Percentiles rank a stretch among this genome's conserved stretches.
These are phyloP conservation scores for Clonostachys rhizophaga DNA, from an alignment of 2,329 filamentous ascomycete genomes.

Conservation along the genomic window DNA sequence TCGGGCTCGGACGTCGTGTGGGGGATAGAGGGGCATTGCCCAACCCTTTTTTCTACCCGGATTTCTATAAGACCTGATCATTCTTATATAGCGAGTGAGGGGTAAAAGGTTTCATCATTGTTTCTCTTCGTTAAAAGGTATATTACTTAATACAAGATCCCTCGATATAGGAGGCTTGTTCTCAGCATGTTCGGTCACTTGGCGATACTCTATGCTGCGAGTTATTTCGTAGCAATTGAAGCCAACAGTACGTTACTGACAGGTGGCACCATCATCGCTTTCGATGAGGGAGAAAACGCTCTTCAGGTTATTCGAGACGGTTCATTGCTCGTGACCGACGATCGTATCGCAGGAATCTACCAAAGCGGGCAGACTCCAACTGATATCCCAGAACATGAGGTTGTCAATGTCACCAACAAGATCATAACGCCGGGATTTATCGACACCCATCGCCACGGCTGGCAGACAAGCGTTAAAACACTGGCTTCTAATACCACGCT, in stretches of 20 bases:
- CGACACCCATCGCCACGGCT: conserved; percentile 50
- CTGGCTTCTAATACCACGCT: conserved; percentile 45
- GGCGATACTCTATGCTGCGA: no score
- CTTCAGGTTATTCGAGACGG: conserved; percentile 31
- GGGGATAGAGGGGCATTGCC: no score
- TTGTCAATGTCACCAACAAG: conserved; percentile 40
- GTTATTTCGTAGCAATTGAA: no score
- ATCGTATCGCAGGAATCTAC: conserved; percentile 25
- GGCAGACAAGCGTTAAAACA: conserved; percentile 52
- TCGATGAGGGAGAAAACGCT: conserved; percentile 20
- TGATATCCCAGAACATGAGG: conserved; percentile 8
- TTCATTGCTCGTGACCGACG: conserved; percentile 30
- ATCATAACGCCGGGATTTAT: conserved; percentile 52
- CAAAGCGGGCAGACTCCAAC: conserved; percentile 4
- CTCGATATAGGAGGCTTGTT: no score
- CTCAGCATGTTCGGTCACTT: no score
- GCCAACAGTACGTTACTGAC: conserved; percentile 11
- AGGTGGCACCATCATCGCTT: conserved; percentile 35
- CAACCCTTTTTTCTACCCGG: no score
- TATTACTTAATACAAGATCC: no score
- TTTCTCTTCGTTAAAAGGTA: no score
- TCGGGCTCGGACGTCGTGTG: no score
- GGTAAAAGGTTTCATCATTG: no score
- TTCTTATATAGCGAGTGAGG: no score
- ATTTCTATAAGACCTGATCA: no score